phyloP scores from a whole-genome alignment of 306 rosid genomes.

The Gynostemma pentaphyllum region DNA sequence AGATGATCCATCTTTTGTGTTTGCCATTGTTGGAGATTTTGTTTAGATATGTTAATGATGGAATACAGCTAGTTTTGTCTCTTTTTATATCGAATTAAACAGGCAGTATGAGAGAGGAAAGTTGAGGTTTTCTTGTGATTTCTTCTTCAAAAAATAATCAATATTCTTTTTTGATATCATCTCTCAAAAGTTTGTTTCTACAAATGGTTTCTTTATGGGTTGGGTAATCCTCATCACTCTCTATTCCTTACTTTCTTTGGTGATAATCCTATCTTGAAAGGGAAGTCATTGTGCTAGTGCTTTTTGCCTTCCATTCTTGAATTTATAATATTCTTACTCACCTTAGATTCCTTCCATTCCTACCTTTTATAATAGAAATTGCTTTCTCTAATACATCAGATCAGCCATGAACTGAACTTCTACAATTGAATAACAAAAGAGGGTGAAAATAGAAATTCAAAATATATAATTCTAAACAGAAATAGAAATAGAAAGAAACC shows the following conservation, averaged over 20 bases:
- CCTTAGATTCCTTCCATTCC: constrained; percentile 4
- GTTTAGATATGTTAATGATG: background rate
- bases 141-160: background rate
- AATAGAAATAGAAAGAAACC: too few relatives aligned
- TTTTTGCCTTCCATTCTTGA: background rate
- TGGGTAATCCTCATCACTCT: background rate
- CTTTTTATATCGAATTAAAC: background rate
- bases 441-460: too few relatives aligned
- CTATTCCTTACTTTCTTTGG: background rate
- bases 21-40: background rate
- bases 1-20: background rate
- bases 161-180: background rate
- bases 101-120: background rate
- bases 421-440: too few relatives aligned
- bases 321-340: background rate
- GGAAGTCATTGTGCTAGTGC: background rate
- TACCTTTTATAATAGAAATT: too few relatives aligned
- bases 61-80: background rate
- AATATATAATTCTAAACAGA: too few relatives aligned
- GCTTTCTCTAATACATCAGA: too few relatives aligned
- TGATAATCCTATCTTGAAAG: background rate
- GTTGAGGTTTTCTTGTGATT: background rate
- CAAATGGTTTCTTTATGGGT: background rate
- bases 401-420: too few relatives aligned
- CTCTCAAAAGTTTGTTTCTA: background rate